A percentile compares a stretch with the other conserved stretches of the same genome.
phyloP scores from a whole-genome alignment of 164 flowering plant species.

The Vitis riparia region DNA sequence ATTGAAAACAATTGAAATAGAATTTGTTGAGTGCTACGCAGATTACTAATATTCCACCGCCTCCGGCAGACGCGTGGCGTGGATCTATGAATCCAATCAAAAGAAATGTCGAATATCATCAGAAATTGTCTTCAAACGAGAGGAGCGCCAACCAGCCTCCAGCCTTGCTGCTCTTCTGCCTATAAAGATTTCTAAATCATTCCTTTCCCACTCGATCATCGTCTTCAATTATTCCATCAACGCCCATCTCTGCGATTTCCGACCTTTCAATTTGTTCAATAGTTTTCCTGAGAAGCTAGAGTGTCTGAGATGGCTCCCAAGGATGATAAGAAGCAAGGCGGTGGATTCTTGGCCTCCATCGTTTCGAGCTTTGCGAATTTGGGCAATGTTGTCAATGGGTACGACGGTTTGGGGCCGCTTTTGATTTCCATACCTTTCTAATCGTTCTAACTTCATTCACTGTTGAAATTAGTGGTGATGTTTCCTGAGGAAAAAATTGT shows the following conservation, averaged over 20 bases:
- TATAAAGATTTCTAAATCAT: neutral
- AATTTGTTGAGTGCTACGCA: too few relatives aligned
- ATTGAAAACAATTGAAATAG: too few relatives aligned
- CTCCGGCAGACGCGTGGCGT: too few relatives aligned
- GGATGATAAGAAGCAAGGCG: slow-evolving; percentile 43
- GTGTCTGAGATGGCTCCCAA: slow-evolving; percentile 36
- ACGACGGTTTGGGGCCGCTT: neutral
- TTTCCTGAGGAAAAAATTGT: neutral
- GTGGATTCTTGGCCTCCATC: slow-evolving; percentile 53
- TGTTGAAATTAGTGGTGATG: neutral
- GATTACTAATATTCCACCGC: too few relatives aligned
- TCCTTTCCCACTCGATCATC: neutral
- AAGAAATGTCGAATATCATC: too few relatives aligned
- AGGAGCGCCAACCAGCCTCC: neutral
- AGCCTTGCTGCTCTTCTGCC: neutral
- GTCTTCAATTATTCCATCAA: too few relatives aligned
- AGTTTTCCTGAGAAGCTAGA: neutral
- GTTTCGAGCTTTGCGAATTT: slow-evolving; percentile 38
- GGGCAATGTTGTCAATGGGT: slow-evolving; percentile 51
- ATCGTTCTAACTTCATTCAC: neutral
- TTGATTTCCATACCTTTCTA: neutral
- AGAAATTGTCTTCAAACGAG: neutral
- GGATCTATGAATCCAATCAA: too few relatives aligned
- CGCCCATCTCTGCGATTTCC: too few relatives aligned
- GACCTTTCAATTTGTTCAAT: too few relatives aligned